phyloP scores from a whole-genome alignment of 306 rosid genomes.

The Rubus idaeus region DNA sequence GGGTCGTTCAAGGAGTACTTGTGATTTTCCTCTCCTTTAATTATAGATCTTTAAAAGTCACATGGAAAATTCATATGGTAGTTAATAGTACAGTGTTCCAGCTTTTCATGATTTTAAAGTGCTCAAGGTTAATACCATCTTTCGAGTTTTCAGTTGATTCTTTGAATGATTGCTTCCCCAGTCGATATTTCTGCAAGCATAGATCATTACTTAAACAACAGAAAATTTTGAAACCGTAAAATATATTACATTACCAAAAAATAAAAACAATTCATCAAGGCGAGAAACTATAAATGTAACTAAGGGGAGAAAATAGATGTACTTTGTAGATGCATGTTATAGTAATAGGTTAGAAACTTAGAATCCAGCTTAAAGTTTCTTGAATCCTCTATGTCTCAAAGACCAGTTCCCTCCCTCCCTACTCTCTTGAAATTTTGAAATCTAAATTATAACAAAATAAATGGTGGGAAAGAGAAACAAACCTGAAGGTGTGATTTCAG shows the following conservation, averaged over 20 bases:
- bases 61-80: background rate
- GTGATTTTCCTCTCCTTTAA: background rate
- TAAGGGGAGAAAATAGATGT: background rate
- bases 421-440: background rate
- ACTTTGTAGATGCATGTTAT: background rate
- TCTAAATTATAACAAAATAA: background rate
- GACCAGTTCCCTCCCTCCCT: background rate
- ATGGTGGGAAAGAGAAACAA: constrained; percentile 16
- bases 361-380: constrained; percentile 5
- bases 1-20: constrained; percentile 1
- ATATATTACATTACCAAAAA: background rate
- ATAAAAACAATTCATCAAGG: background rate
- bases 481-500: constrained; percentile 69
- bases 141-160: constrained; percentile 48
- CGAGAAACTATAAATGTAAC: background rate
- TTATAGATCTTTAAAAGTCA: background rate
- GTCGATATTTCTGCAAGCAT: constrained; percentile 53
- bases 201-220: constrained; percentile 2
- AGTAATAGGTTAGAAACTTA: background rate
- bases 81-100: background rate
- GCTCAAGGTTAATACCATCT: constrained; percentile 40
- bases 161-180: constrained; percentile 60
- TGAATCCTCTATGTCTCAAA: background rate
- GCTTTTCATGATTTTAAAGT: background rate
- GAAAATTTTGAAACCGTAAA: background rate